Conservation (phyloP, 192 early-diverging fungal genomes). For the Backusella liffmaniae region DNA sequence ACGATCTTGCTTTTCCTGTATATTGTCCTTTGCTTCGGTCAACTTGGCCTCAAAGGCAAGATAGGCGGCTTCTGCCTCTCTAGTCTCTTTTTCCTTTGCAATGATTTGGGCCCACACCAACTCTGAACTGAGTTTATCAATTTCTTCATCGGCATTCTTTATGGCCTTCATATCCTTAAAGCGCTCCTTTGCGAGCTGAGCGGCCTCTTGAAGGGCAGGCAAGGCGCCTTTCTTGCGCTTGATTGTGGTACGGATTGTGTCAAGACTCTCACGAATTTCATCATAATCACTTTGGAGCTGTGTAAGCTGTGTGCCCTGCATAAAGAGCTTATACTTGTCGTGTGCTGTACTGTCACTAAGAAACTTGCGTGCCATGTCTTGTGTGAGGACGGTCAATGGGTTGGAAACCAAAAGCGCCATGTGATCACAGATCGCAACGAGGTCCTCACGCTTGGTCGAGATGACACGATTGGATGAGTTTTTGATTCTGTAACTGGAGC, state of each 20-base stretch:
- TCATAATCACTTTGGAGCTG: conserved; percentile 77
- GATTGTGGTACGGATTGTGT: conserved; percentile 50
- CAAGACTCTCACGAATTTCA: conserved; percentile 55
- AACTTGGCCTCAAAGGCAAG: neutral
- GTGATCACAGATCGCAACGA: conserved; percentile 80
- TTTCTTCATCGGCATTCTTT: conserved; percentile 49
- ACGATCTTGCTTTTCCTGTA: conserved; percentile 1
- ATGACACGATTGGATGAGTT: conserved; percentile 60
- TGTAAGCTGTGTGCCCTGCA: conserved; percentile 81
- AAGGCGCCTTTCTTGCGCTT: conserved; percentile 55
- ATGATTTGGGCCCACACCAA: conserved; percentile 77
- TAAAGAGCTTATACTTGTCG: conserved; percentile 93
- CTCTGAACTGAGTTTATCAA: conserved; percentile 62
- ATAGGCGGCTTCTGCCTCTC: neutral
- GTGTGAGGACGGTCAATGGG: conserved; percentile 89
- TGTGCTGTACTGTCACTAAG: conserved; percentile 74
- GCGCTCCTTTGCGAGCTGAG: conserved; percentile 61
- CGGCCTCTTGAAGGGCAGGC: conserved; percentile 68
- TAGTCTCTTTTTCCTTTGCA: conserved; percentile 45
- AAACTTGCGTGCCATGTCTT: conserved; percentile 92
- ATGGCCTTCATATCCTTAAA: conserved; percentile 69
- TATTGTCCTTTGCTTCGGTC: neutral
- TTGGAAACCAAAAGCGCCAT: conserved; percentile 93
- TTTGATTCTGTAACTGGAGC: conserved; percentile 78
- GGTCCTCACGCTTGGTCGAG: conserved; percentile 81